Evolutionary conservation across 768 basidiomycete species (phyloP), one percentile per base, ranked within the genome.

Genomic region (Fomitopsis pulvina): DNA sequence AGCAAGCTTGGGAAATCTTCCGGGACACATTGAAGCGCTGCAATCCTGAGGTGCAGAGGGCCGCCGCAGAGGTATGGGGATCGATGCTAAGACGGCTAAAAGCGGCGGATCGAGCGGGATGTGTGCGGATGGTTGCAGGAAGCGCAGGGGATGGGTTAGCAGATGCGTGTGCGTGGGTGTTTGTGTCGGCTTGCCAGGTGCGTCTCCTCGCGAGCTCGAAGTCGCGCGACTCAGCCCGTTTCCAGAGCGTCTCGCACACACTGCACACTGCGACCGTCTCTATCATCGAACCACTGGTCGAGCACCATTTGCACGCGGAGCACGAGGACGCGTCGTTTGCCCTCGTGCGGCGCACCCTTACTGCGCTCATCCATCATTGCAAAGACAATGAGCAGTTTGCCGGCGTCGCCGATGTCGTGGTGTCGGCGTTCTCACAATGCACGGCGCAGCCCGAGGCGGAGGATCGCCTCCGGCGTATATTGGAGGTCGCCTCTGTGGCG

Each of bases 21-120:
- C 70, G 71, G 22, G 60, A 63, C 0, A 68, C 74, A 1, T 62
- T 91, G 8, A 75, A 76, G 2, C 75, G 71, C 50, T 89, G 86
- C 61, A 68, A 77, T 48, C 75, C 79, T 0, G 87, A 92, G 51
- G 76, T 90, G 2, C 87, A 87, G 60, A 70, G 86, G 22, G 81
- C 86, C 1, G 75, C 87, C 9, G 85, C 90, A 0, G 92, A 96
- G 60, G 89, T 91, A 3, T 96, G 91, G 94, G 89, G 83, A 0
- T 80, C 79, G 0, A 75, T 85, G 0, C 59, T 95, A 38, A 73
- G 93, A 43, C 76, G 87, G 56, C 67, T 93, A 46, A 88, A 89
- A 63, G 66, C 70, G 1, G 71, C 75, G 11, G 71, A 74, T 7
- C 70, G 86, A 26, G 78, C 77, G 47, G 71, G 72, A 41, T 78